Conservation (phyloP, 768 basidiomycete species). For the Hygrophoropsis aurantiaca region DNA sequence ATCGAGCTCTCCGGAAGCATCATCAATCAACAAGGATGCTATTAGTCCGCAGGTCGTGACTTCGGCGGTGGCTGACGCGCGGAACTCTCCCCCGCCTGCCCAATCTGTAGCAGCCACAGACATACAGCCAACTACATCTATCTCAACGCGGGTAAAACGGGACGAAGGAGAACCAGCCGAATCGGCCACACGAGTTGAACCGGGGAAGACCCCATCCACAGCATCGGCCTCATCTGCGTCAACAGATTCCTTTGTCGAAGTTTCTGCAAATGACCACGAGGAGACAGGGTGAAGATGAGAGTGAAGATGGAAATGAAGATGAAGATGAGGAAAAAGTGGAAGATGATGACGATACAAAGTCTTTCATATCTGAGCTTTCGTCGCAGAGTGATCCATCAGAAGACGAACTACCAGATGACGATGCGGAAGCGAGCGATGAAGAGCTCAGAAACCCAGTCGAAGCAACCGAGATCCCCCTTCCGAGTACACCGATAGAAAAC, state of each 20-base stretch:
- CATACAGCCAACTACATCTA: not conserved
- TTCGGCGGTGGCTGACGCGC: too few species aligned
- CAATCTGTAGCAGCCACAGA: not conserved
- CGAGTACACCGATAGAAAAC: slow-evolving; percentile 36
- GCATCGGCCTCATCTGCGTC: slow-evolving; percentile 41
- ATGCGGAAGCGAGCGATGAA: slow-evolving; percentile 13
- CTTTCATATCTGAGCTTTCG: slow-evolving; percentile 23
- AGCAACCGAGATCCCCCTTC: slow-evolving; percentile 15
- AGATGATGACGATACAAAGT: slow-evolving; percentile 32
- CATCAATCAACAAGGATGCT: too few species aligned
- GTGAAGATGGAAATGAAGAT: slow-evolving; percentile 21
- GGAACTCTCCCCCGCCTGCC: not conserved
- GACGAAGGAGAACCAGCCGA: slow-evolving; percentile 6
- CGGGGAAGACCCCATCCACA: slow-evolving; percentile 9
- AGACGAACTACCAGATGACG: slow-evolving; percentile 13
- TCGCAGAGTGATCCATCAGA: slow-evolving; percentile 31
- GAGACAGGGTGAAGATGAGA: slow-evolving; percentile 29
- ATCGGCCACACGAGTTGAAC: slow-evolving; percentile 4
- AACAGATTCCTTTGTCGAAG: slow-evolving; percentile 50
- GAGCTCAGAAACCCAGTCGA: slow-evolving; percentile 17
- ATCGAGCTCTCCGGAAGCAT: too few species aligned
- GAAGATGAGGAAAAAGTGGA: slow-evolving; percentile 32
- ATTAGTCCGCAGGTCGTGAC: too few species aligned
- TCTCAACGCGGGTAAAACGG: not conserved
- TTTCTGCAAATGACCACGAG: slow-evolving; percentile 27